A percentile compares a stretch with the other conserved stretches of the same genome.
phyloP scores from a whole-genome alignment of 202 grass and related monocot genomes.

The Panicum virgatum region DNA sequence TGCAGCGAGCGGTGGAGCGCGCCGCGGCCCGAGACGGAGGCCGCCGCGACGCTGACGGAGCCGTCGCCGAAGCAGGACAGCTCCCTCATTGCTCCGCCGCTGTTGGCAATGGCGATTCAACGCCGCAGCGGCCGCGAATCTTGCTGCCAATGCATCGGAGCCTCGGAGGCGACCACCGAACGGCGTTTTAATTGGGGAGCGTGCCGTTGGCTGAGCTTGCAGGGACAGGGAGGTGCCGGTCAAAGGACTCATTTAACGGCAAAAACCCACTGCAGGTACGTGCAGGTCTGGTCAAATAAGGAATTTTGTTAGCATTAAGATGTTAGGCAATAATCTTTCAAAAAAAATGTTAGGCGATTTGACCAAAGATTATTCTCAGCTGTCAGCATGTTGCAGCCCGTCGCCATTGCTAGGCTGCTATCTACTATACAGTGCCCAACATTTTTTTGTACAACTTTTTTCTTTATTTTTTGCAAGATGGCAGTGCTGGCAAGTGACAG shows the following conservation, averaged over 20 bases:
- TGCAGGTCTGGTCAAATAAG: constrained; percentile 11
- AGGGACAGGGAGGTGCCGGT: background rate
- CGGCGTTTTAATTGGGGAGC: background rate
- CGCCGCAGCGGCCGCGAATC: too few relatives aligned
- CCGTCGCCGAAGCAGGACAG: constrained; percentile 80
- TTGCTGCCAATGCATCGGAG: background rate
- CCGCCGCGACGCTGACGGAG: constrained; percentile 50
- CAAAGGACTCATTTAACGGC: background rate
- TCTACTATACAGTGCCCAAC: too few relatives aligned
- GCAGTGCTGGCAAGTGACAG: background rate
- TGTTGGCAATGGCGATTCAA: too few relatives aligned
- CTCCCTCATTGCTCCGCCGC: constrained; percentile 59
- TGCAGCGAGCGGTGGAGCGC: constrained; percentile 49
- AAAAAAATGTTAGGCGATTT: background rate
- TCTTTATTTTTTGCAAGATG: background rate
- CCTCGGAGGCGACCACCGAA: background rate
- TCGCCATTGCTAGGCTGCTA: background rate
- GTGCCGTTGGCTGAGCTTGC: constrained; percentile 24
- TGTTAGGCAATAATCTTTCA: too few relatives aligned
- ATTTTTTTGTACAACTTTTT: too few relatives aligned
- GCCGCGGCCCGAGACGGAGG: constrained; percentile 34
- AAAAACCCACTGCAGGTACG: background rate
- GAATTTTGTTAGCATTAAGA: background rate
- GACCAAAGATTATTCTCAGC: background rate
- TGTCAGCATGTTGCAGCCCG: background rate